A percentile compares a stretch with the other conserved stretches of the same genome.
Conservation (phyloP, 768 basidiomycete species). For the Tricholoma matsutake region DNA sequence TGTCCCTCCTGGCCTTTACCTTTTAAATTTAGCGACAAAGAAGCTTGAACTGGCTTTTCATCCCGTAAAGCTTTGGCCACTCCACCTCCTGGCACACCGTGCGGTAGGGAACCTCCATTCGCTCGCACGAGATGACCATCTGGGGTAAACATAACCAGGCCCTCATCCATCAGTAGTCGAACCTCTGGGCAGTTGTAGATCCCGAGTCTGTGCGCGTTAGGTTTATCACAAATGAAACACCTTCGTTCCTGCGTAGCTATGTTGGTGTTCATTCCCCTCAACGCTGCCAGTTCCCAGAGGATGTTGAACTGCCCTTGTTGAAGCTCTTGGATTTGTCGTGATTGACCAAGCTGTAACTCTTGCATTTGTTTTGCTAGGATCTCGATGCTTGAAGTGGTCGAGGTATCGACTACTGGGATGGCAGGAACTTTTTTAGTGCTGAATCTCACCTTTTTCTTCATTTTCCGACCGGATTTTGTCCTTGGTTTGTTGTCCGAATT, state of each 20-base stretch:
- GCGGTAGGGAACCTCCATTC: neutral
- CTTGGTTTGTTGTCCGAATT: neutral
- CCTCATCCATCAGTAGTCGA: neutral
- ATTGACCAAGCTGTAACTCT: neutral
- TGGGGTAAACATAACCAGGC: neutral
- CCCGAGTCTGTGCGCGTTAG: neutral
- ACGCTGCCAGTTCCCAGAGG: neutral
- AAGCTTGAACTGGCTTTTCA: neutral
- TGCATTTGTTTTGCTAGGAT: neutral
- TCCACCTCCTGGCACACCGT: neutral
- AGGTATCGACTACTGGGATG: neutral
- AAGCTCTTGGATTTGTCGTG: neutral
- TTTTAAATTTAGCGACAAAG: neutral
- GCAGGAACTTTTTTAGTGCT: no score
- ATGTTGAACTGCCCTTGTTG: neutral
- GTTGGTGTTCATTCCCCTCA: neutral
- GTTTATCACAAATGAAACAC: conserved; percentile 1
- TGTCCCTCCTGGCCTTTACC: neutral
- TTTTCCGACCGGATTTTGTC: no score
- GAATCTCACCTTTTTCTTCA: no score
- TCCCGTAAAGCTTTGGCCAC: neutral
- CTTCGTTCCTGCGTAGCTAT: neutral
- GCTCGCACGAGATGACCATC: neutral
- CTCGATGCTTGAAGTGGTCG: neutral
- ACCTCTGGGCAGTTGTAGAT: conserved; percentile 1